phyloP scores from a whole-genome alignment of 2,329 filamentous ascomycete species.

The Fusarium sp. region DNA sequence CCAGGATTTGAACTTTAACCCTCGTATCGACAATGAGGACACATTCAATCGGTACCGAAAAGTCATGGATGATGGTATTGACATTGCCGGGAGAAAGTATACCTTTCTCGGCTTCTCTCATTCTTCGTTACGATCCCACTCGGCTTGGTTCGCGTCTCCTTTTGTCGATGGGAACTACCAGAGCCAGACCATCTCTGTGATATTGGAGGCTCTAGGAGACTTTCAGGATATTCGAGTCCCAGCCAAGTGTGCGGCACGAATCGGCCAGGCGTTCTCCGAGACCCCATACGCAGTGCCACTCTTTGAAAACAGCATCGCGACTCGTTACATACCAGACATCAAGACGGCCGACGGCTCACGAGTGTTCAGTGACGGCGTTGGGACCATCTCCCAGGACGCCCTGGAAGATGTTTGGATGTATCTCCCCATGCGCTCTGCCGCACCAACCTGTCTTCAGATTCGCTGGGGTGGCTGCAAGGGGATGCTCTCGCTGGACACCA shows the following conservation, averaged over 20 bases:
- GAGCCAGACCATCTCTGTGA: constrained; percentile 53
- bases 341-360: constrained; percentile 60
- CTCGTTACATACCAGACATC: constrained; percentile 62
- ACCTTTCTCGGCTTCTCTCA: constrained; percentile 83
- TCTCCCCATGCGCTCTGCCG: constrained; percentile 59
- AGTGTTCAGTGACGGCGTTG: constrained; percentile 84
- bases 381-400: constrained; percentile 74
- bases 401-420: constrained; percentile 69
- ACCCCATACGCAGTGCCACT: constrained; percentile 73
- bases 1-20: constrained; percentile 69
- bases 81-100: constrained; percentile 72
- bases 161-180: constrained; percentile 54
- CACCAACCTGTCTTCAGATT: constrained; percentile 79
- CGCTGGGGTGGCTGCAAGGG: constrained; percentile 81
- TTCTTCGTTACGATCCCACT: constrained; percentile 79
- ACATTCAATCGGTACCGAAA: constrained; percentile 71
- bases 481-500: constrained; percentile 77
- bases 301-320: constrained; percentile 49
- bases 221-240: constrained; percentile 65
- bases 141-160: constrained; percentile 71
- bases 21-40: constrained; percentile 56
- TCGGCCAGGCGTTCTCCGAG: constrained; percentile 79
- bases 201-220: constrained; percentile 63
- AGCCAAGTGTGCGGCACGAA: constrained; percentile 68
- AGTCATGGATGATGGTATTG: constrained; percentile 69